Conservation (phyloP, 352 stramenopile genomes). For the Phytophthora agathidicida region DNA sequence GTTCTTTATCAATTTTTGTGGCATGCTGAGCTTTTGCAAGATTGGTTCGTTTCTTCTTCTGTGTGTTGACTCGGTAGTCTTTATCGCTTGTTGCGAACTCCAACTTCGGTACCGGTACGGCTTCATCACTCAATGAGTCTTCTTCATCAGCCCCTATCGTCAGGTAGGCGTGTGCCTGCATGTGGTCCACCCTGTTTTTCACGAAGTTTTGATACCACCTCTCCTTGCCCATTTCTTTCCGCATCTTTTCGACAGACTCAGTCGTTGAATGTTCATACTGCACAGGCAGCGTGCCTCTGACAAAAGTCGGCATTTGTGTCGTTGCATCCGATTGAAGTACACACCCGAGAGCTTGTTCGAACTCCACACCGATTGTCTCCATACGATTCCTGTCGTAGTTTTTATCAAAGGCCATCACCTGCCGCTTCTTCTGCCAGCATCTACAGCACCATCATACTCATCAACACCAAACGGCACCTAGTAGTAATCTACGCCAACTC, state of each 20-base stretch:
- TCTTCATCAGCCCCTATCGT: conserved; percentile 6
- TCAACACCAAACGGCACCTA: too few relatives aligned
- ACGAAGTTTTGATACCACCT: conserved; percentile 38
- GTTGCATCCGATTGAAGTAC: conserved; percentile 30
- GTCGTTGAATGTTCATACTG: conserved; percentile 30
- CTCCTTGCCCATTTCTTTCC: conserved; percentile 22
- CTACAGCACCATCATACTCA: too few relatives aligned
- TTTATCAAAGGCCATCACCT: conserved; percentile 26
- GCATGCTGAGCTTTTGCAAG: too few relatives aligned
- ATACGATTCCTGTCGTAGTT: conserved; percentile 36
- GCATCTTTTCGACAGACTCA: conserved; percentile 20
- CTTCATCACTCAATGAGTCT: not conserved
- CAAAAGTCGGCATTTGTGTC: conserved; percentile 38
- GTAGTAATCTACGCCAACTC: too few relatives aligned
- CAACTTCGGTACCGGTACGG: conserved; percentile 3
- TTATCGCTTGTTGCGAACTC: too few relatives aligned
- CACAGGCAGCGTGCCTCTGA: conserved; percentile 28
- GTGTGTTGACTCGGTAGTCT: too few relatives aligned
- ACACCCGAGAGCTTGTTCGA: conserved; percentile 32
- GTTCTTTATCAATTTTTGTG: too few relatives aligned
- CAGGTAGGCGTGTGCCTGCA: conserved; percentile 30
- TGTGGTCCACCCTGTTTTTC: conserved; percentile 36
- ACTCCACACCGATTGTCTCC: conserved; percentile 34
- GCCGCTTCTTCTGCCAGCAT: conserved; percentile 34
- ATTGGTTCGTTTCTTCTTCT: too few relatives aligned